These are phyloP conservation scores for Fraxinus greggii DNA, from an alignment of 305 asterid species.

Conservation along the genomic window DNA sequence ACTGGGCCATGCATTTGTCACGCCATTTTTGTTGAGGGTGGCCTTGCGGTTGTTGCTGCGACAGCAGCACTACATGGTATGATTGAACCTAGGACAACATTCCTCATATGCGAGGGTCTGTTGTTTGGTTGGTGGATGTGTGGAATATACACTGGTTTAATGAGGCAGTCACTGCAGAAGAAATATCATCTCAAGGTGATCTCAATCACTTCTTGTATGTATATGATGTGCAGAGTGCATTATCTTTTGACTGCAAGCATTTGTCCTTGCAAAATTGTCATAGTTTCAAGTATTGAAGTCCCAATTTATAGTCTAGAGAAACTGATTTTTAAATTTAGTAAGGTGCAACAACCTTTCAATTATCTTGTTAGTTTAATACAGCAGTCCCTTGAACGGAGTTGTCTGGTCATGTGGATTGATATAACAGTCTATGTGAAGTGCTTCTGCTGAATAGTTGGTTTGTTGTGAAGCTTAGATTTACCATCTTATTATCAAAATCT, in stretches of 20 bases:
- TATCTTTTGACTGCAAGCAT: neutral
- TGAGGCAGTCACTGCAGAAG: conserved; percentile 78
- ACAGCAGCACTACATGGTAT: conserved; percentile 68
- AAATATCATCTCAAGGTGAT: conserved; percentile 95
- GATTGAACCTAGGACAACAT: conserved; percentile 74
- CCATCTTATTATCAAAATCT: neutral
- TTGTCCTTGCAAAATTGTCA: neutral
- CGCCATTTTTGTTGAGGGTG: conserved; percentile 87
- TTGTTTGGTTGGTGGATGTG: conserved; percentile 99
- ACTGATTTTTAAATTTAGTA: neutral
- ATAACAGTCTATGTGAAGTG: neutral
- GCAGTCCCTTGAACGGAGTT: neutral
- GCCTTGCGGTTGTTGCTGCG: conserved; percentile 68
- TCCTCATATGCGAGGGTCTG: conserved; percentile 80
- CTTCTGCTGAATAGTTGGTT: neutral
- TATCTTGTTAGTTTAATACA: neutral
- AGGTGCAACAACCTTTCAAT: neutral
- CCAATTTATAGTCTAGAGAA: neutral
- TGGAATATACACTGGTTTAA: conserved; percentile 86
- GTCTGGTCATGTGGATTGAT: neutral
- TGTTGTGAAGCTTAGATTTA: neutral
- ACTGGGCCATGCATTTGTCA: conserved; percentile 84
- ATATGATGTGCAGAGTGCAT: neutral
- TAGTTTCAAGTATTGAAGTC: neutral
- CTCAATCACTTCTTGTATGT: neutral